Base-by-base conservation (phyloP, 1,284 basidiomycete species). In the Cronartium quercuum region DNA sequence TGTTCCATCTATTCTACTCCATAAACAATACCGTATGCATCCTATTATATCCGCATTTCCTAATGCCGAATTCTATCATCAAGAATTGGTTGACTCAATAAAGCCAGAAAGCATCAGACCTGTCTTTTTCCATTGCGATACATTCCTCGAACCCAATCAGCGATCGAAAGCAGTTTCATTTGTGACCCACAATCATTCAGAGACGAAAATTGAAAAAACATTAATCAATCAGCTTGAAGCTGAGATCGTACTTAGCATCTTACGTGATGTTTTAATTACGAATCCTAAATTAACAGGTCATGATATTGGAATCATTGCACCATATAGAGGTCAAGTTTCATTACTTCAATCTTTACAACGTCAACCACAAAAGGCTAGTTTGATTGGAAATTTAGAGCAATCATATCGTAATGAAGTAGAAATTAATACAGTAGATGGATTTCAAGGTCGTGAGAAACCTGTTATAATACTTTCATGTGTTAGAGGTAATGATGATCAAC, bases 11-110 rank as follows among this genome's bases (percentile, higher is more conserved):
- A 87, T 91, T 77, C 94, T 95, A 90, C 87, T 97, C 76, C 89
- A 95, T 80, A 87, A 88, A 34, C 94, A 97, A 82, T 95, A 96
- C 80, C 89, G 94, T 58, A 96, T 97, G 94, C 92, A 95, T 80
- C 94, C 94, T 3, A 84, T 84, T 47, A 92, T 97, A 77, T 91
- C 92, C 2, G 85, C 85, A 24, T 97, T 96, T 83, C 91, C 94
- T 9, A 90, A 90, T 63, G 81, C 84, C 61, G 88, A 91, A 74
- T 97, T 96, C 81, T 97, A 97, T 83, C 84, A 88, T 68, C 83
- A 84, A 47, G 84, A 85, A 3, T 81, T 95, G 68, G 84, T 84
- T 64, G 88, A 94, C 80, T 92, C 91, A 9, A 90, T 61, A 7
- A 55, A 55, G 51, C 51, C 51, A 21, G 51, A 55, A n/a, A 12